These are phyloP conservation scores for Saccharomyces paradoxus DNA, from an alignment of 805 yeast genomes.

Conservation along the genomic window DNA sequence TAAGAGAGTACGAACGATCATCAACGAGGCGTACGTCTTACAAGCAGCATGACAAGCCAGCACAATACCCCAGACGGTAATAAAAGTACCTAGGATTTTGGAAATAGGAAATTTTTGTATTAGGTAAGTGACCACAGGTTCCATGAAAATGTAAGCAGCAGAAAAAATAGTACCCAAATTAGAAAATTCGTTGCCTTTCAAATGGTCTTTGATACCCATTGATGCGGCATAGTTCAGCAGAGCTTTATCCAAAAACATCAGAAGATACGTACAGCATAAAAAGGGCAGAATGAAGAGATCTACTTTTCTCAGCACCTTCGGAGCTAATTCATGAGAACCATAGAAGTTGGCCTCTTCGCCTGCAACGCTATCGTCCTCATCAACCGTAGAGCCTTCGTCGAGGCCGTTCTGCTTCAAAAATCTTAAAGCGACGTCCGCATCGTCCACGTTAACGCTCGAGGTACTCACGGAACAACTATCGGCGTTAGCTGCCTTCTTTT, in stretches of 20 bases:
- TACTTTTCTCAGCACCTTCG: constrained; percentile 31
- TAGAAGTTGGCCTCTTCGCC: constrained; percentile 11
- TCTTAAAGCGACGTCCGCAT: constrained; percentile 3
- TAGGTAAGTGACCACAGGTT: constrained; percentile 40
- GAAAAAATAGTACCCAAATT: constrained; percentile 47
- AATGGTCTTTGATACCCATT: constrained; percentile 49
- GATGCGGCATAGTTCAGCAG: constrained; percentile 54
- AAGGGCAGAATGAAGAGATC: constrained; percentile 43
- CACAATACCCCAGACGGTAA: constrained; percentile 47
- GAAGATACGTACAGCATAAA: constrained; percentile 45
- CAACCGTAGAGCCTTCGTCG: constrained; percentile 1
- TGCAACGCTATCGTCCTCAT: not conserved
- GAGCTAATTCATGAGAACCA: constrained; percentile 18
- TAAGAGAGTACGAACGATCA: constrained; percentile 46
- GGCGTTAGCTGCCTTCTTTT: not conserved
- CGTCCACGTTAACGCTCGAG: constrained; percentile 1
- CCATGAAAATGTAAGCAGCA: constrained; percentile 46
- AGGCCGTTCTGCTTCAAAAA: constrained; percentile 3
- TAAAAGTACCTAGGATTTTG: constrained; percentile 40
- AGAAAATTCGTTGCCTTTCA: constrained; percentile 42
- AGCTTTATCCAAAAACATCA: constrained; percentile 55
- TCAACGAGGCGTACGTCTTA: constrained; percentile 42
- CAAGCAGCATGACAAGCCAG: constrained; percentile 47
- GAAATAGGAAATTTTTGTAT: constrained; percentile 49
- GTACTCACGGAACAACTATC: constrained; percentile 4